phyloP scores from a whole-genome alignment of 2,329 filamentous ascomycete species.

The Helotiales sp. region DNA sequence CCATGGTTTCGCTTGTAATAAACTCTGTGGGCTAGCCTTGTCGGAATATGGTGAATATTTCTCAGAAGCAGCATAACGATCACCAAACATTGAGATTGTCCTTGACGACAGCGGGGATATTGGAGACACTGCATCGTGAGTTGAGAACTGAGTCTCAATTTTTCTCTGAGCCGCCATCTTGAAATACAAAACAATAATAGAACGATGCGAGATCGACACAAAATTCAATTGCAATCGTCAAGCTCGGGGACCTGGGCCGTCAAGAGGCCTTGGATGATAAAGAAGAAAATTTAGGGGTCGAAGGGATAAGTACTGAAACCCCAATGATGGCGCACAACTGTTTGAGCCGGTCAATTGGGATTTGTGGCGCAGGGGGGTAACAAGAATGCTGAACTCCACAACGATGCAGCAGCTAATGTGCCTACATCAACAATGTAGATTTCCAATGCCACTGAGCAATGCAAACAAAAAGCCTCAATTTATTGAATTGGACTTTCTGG shows the following conservation, averaged over 20 bases:
- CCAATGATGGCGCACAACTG: slow-evolving; percentile 19
- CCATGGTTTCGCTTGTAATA: slow-evolving; percentile 34
- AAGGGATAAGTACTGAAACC: slow-evolving; percentile 25
- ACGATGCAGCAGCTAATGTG: neutral
- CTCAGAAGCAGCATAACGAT: slow-evolving; percentile 18
- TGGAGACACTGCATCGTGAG: slow-evolving; percentile 12
- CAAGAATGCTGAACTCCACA: neutral
- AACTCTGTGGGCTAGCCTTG: slow-evolving; percentile 24
- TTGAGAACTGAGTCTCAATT: slow-evolving; percentile 1
- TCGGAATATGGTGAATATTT: slow-evolving; percentile 21
- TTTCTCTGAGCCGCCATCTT: slow-evolving; percentile 13
- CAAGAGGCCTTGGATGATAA: slow-evolving; percentile 1
- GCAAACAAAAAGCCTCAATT: neutral
- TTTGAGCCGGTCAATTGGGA: slow-evolving; percentile 25
- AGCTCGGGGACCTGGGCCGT: slow-evolving; percentile 8
- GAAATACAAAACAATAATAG: neutral
- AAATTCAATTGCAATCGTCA: neutral
- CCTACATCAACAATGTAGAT: neutral
- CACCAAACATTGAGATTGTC: slow-evolving; percentile 14
- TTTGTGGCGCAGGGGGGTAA: slow-evolving; percentile 15
- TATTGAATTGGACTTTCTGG: neutral
- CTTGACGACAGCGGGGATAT: slow-evolving; percentile 15
- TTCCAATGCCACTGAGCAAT: neutral
- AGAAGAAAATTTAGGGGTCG: slow-evolving; percentile 6
- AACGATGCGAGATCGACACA: neutral